Base-by-base conservation (phyloP, 2,329 filamentous ascomycete species). In the Clonostachys chloroleuca region DNA sequence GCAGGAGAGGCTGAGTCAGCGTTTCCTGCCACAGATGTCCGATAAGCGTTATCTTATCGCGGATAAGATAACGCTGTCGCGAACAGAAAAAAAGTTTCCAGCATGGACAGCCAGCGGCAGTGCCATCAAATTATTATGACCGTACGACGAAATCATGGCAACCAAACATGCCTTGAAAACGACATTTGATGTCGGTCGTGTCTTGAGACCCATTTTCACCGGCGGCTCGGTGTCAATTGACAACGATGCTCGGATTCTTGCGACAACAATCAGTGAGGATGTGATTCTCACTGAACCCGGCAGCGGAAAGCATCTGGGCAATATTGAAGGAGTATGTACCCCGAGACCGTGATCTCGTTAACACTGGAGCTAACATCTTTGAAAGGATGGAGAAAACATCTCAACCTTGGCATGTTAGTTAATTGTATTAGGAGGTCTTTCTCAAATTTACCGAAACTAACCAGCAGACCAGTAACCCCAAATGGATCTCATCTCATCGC, bases 161-260 rank as follows among this genome's bases (percentile, higher is more conserved):
- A 78, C 70, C 51, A 83, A 81, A 65, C 70, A 81, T 50, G 73
- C 80, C 16, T 74, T 81, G 57, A 95, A 91, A 75, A 96, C 91
- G 49, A 96, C 92, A 5, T 99, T 96, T 66, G 89, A 95, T 61
- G 81, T 87, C 49, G 80, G 80, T 54, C 83, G 87, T 59, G 88
- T 90, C 43, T 87, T 99, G 47, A 88, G 91, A 58, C 94, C 94
- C 17, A 92, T 97, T 44, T 96, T 94, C 63, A 96, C 92, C 3
- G 94, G 94, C 47, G 94, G 94, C 40, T 86, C 88, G 54, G 84
- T 95, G 49, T 84, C 89, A 33, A 79, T 97, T 51, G 90, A 92
- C 73, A 81, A 84, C 64, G 82, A 83, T 68, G 91, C 91, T 45
- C 81, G 82, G 58, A 81, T 97, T 52, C 77, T 99, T 47, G 92